Base-by-base conservation (phyloP, 441 rosid species). In the Populus hybrid region DNA sequence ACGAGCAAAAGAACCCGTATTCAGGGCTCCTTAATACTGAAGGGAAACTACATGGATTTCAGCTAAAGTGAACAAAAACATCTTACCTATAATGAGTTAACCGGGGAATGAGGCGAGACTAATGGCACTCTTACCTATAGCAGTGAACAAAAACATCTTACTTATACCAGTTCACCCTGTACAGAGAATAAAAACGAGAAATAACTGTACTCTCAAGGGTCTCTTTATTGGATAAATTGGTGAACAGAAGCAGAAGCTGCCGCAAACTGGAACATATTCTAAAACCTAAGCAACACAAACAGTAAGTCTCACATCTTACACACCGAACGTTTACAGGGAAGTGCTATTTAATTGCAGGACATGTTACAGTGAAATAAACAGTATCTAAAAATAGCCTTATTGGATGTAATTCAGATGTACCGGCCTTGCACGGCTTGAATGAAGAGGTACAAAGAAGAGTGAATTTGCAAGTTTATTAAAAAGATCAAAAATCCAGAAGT, bases 381-480 rank as follows among this genome's bases (percentile, higher is more conserved):
- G 36, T 40, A 69, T 53, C 80, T 70, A 40, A 28, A 11, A 53
- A 16, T 53, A 76, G 23, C 82, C 80, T 84, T 86, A 87, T 83
- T 87, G 80, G 79, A 75, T 75, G 34, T 3, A 68, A 71, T 80
- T 78, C 73, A 80, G 69, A 36, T 46, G n/a, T n/a, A n/a, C n/a
- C n/a, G 67, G 50, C 16, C 69, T 46, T 36, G 66, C 81, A 78
- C 78, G 21, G 84, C 70, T 80, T 76, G 26, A 61, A 83, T 40
- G 73, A 63, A n/a, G 24, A 71, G 24, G 69, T 70, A 36, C 40
- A 80, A 67, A 53, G 57, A 73, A 67, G 67, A 42, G 73, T 77
- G 65, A 76, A 78, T 82, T 84, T 11, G 79, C 78, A 79, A 74
- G 67, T 28, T 81, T 86, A 82, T 82, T 81, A 84, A 40, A 21